A percentile compares a stretch with the other conserved stretches of the same genome.
Evolutionary conservation across 2,329 filamentous ascomycete genomes (phyloP).

Genomic region (Fusarium poae): DNA sequence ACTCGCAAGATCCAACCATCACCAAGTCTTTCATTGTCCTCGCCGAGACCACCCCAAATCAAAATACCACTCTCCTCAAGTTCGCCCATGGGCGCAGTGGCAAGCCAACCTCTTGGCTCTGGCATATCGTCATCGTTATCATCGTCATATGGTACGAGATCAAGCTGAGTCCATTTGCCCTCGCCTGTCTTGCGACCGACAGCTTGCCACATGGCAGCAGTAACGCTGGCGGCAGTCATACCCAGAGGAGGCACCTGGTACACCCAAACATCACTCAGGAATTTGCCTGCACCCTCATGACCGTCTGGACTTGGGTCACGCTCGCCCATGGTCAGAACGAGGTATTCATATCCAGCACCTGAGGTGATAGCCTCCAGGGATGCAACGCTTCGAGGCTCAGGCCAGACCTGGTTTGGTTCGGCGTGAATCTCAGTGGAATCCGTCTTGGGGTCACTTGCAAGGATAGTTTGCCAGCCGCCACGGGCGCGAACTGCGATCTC

Average conservation of each 20-base stretch:
- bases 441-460: constrained; percentile 54
- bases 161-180: constrained; percentile 69
- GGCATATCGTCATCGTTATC: constrained; percentile 65
- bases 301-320: constrained; percentile 62
- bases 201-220: constrained; percentile 66
- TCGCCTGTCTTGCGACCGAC: constrained; percentile 68
- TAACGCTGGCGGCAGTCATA: constrained; percentile 67
- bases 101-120: constrained; percentile 68
- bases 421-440: constrained; percentile 54
- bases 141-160: constrained; percentile 63
- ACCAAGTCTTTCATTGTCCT: constrained; percentile 64
- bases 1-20: constrained; percentile 76
- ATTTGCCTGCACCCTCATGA: constrained; percentile 65
- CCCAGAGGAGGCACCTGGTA: constrained; percentile 71
- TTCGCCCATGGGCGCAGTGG: constrained; percentile 67
- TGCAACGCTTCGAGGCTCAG: constrained; percentile 66
- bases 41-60: constrained; percentile 70
- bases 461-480: constrained; percentile 67
- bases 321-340: constrained; percentile 73
- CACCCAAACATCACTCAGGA: constrained; percentile 72
- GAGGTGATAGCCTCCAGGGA: constrained; percentile 68
- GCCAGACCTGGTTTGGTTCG: constrained; percentile 59
- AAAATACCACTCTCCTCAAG: constrained; percentile 71
- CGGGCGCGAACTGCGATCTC: constrained; percentile 66
- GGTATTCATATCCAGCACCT: constrained; percentile 72